Evolutionary conservation across 2,329 filamentous ascomycete species (phyloP).

Genomic region (Lecanoromycetidae sp.): DNA sequence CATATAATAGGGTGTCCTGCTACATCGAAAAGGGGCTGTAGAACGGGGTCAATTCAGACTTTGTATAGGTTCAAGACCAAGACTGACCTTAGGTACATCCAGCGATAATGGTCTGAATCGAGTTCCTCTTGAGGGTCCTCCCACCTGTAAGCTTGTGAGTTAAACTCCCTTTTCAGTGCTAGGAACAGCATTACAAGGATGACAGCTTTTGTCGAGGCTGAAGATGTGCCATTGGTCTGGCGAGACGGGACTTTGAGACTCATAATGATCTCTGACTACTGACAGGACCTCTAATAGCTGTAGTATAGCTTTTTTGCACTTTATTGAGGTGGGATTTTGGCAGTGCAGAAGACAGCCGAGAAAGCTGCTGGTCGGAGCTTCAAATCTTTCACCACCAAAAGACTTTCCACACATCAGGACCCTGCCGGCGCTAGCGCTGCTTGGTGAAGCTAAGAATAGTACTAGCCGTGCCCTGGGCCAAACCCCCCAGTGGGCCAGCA

Average conservation of each 20-base stretch:
- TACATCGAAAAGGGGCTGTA: constrained; percentile 89
- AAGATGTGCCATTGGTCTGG: constrained; percentile 26
- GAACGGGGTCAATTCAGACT: not conserved
- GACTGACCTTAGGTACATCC: constrained; percentile 78
- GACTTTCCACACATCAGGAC: not conserved
- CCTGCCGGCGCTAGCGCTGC: not conserved
- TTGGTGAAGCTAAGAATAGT: no score
- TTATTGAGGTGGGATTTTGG: not conserved
- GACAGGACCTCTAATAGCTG: not conserved
- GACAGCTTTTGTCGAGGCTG: constrained; percentile 73
- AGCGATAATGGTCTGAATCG: constrained; percentile 89
- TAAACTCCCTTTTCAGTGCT: constrained; percentile 17
- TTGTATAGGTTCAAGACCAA: constrained; percentile 6
- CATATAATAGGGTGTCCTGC: constrained; percentile 97
- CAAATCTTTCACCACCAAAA: not conserved
- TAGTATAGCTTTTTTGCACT: not conserved
- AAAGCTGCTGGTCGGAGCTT: no score
- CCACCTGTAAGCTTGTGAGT: constrained; percentile 52
- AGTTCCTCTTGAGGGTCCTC: constrained; percentile 88
- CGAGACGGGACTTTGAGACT: constrained; percentile 33
- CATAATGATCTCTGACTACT: not conserved
- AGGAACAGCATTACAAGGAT: constrained; percentile 59
- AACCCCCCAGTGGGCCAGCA: no score
- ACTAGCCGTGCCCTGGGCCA: no score
- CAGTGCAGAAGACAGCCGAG: not conserved